phyloP scores from a whole-genome alignment of 768 basidiomycete genomes.

The Pulveroboletus ravenelii region DNA sequence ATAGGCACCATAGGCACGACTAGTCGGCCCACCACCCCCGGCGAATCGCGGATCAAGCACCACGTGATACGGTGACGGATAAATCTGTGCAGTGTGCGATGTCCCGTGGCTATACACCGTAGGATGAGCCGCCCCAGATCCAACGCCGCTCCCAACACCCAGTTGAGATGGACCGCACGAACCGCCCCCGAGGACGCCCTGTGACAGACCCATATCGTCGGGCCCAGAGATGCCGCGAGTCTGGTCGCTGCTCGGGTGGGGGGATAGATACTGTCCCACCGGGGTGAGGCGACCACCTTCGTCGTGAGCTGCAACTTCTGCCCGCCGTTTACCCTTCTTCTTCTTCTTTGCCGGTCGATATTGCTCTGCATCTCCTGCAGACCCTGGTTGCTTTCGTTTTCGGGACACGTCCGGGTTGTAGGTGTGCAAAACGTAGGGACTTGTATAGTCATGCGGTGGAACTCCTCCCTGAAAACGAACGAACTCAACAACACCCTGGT shows the following conservation, averaged over 20 bases:
- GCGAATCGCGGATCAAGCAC: conserved; percentile 11
- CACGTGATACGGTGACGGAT: conserved; percentile 11
- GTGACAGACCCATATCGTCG: conserved; percentile 17
- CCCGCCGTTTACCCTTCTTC: conserved; percentile 28
- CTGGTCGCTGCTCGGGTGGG: conserved; percentile 9
- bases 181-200: conserved; percentile 3
- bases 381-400: conserved; percentile 37
- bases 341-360: conserved; percentile 23
- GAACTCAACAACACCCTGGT: conserved; percentile 55
- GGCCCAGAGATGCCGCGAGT: conserved; percentile 16
- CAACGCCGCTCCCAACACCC: conserved; percentile 14
- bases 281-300: conserved; percentile 3
- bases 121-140: conserved; percentile 15
- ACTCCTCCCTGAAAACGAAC: conserved; percentile 48
- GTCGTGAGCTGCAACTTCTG: conserved; percentile 12
- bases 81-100: background rate
- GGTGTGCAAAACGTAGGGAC: conserved; percentile 29
- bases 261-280: background rate
- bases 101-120: background rate
- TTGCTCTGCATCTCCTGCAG: conserved; percentile 13
- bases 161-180: conserved; percentile 18
- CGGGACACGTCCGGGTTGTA: conserved; percentile 25
- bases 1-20: background rate
- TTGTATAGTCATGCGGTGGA: conserved; percentile 39
- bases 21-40: background rate